A percentile compares a stretch with the other conserved stretches of the same genome.
Evolutionary conservation across 1,284 basidiomycete genomes (phyloP).

Genomic region (Fomitopsis pinicola): DNA sequence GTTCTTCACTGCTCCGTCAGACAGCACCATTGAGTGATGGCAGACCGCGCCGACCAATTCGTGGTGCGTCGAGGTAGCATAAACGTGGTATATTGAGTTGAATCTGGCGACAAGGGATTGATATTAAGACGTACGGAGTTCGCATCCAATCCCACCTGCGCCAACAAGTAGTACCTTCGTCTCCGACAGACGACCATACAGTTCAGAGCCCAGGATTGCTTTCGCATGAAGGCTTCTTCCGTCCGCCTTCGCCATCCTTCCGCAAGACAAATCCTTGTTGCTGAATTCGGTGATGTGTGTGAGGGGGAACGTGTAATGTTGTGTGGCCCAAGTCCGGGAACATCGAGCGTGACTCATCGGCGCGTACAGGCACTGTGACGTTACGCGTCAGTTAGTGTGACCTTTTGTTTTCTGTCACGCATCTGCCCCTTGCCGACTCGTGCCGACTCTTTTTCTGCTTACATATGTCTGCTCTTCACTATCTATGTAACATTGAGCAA

Average conservation of each 20-base stretch:
- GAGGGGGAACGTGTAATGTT: neutral
- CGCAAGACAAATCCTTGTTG: neutral
- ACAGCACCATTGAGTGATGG: neutral
- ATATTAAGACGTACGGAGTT: slow-evolving; percentile 65
- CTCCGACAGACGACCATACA: slow-evolving; percentile 53
- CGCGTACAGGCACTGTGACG: slow-evolving; percentile 5
- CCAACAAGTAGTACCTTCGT: slow-evolving; percentile 89
- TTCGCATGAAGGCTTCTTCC: slow-evolving; percentile 44
- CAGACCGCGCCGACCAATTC: neutral
- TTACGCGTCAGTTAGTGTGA: slow-evolving; percentile 4
- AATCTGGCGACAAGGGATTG: neutral
- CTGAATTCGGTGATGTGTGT: neutral
- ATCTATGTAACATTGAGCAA: no score
- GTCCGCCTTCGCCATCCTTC: neutral
- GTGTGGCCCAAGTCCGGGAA: neutral
- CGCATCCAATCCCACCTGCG: slow-evolving; percentile 96
- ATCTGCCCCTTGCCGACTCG: no score
- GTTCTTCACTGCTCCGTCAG: slow-evolving; percentile 78
- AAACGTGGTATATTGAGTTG: neutral
- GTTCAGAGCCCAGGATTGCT: slow-evolving; percentile 73
- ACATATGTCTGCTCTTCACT: no score
- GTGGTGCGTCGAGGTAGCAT: neutral
- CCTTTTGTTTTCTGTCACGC: neutral
- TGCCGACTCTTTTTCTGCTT: no score
- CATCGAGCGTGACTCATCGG: neutral